Evolutionary conservation across 345 rosid genomes (phyloP).

Genomic region (Lepidium didymum): DNA sequence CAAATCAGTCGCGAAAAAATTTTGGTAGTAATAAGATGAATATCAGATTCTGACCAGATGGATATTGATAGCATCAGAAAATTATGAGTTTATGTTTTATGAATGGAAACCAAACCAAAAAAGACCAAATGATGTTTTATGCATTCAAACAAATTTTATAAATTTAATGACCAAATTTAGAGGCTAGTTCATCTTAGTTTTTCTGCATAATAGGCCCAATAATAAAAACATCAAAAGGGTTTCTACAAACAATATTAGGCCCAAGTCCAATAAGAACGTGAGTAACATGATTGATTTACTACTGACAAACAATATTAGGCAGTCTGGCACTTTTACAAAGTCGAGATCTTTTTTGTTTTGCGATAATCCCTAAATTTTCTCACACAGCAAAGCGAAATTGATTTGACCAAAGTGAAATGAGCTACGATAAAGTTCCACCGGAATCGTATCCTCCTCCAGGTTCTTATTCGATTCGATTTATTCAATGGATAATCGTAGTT

Average conservation of each 20-base stretch:
- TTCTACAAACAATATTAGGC: background rate
- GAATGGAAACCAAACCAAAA: too few species aligned
- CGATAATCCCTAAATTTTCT: slow-evolving; percentile 4
- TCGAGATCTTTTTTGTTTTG: background rate
- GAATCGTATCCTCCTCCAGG: slow-evolving; percentile 65
- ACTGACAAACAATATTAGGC: background rate
- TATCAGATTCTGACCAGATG: too few species aligned
- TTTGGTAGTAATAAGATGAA: too few species aligned
- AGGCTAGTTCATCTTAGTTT: too few species aligned
- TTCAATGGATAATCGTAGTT: background rate
- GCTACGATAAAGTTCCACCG: slow-evolving; percentile 52
- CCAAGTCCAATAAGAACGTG: slow-evolving; percentile 12
- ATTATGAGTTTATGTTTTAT: too few species aligned
- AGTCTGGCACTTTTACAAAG: background rate
- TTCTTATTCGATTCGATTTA: background rate
- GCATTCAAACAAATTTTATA: too few species aligned
- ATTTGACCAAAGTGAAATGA: slow-evolving; percentile 28
- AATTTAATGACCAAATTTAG: too few species aligned
- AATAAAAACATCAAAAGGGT: background rate
- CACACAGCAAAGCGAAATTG: background rate
- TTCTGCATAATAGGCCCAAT: background rate
- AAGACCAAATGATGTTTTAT: too few species aligned
- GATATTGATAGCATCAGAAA: too few species aligned
- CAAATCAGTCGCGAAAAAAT: too few species aligned
- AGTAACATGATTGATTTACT: background rate